These are phyloP conservation scores for Curvularia eragrostidis DNA, from an alignment of 2,329 filamentous ascomycete genomes.

Conservation along the genomic window DNA sequence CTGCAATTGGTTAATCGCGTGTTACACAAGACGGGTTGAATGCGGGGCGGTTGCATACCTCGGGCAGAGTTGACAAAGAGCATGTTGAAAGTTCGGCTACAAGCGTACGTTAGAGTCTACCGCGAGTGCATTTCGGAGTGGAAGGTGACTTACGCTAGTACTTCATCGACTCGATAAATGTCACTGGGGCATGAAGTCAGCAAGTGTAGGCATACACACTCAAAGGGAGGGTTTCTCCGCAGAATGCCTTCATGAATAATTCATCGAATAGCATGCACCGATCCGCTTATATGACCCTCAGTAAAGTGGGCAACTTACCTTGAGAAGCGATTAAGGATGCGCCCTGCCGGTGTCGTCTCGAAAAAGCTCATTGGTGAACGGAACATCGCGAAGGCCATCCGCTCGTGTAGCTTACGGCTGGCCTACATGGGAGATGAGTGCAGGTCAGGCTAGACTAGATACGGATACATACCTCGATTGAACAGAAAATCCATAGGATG, in stretches of 20 bases:
- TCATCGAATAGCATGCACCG: slow-evolving; percentile 14
- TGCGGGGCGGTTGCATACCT: slow-evolving; percentile 49
- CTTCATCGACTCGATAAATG: slow-evolving; percentile 85
- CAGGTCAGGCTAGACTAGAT: slow-evolving; percentile 11
- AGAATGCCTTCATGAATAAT: background rate
- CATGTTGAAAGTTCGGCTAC: slow-evolving; percentile 92
- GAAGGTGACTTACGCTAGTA: slow-evolving; percentile 68
- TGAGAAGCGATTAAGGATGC: slow-evolving; percentile 95
- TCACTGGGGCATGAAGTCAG: slow-evolving; percentile 59
- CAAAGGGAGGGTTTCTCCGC: background rate
- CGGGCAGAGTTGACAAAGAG: slow-evolving; percentile 59
- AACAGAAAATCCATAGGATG: slow-evolving; percentile 99
- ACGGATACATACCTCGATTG: slow-evolving; percentile 78
- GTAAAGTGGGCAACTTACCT: slow-evolving; percentile 62
- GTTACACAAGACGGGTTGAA: slow-evolving; percentile 21
- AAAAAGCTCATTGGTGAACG: slow-evolving; percentile 98
- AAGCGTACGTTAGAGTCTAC: slow-evolving; percentile 34
- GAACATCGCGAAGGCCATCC: slow-evolving; percentile 98
- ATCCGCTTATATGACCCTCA: slow-evolving; percentile 9
- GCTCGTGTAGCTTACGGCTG: slow-evolving; percentile 92
- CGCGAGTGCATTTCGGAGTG: slow-evolving; percentile 2
- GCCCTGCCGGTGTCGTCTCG: slow-evolving; percentile 93
- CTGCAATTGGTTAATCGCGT: slow-evolving; percentile 43
- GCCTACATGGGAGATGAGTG: slow-evolving; percentile 62
- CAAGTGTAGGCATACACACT: slow-evolving; percentile 6